Evolutionary conservation across 192 early-diverging fungal genomes (phyloP), one percentile per base, ranked within the genome.

Genomic region (Dimargaris cristalligena): DNA sequence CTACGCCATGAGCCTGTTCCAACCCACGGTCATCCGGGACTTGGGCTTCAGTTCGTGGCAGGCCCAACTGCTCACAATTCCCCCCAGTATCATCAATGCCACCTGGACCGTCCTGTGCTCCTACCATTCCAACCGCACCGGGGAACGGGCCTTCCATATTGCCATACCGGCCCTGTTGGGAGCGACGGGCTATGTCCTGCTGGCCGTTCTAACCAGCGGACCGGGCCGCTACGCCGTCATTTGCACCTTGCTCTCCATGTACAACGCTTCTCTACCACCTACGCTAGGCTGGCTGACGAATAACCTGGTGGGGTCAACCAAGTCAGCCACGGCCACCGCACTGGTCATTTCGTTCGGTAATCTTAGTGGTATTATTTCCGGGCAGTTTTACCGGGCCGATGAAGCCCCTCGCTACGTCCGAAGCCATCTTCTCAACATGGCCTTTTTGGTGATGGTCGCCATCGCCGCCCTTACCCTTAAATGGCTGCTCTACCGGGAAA

Each of bases 281-380:
- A 80, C 80, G 74, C 63, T 83, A 47, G 73, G 71, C 35, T 83
- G 81, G 81, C 73, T 81, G 20, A 74, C 82, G 30, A 85, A 73
- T 68, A 85, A 82, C 57, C 64, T 71, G 44, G 80, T 81, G 41
- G 84, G 84, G 8, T 77, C 84, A 50, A 85, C 78, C 13, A 89
- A 89, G 69, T 71, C 81, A 23, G 84, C 75, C n/a, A 69, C 81
- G 59, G 80, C 81, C 13, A 70, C 75, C 11, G 85, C 83, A 48
- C 71, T 81, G 52, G 71, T 82, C 44, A 80, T 83, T 56, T 75
- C 74, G 1, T 75, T 81, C 60, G 85, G 80, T 34, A 86, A 89
- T 64, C 70, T 83, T 60, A 82, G 83, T 67, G 87, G 84, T 32
- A 77, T 78, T 16, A 75, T 89, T 31, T 82, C 78, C 46, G 81